Evolutionary conservation across 2,329 filamentous ascomycete species (phyloP).

Genomic region (Hypocreales sp.): DNA sequence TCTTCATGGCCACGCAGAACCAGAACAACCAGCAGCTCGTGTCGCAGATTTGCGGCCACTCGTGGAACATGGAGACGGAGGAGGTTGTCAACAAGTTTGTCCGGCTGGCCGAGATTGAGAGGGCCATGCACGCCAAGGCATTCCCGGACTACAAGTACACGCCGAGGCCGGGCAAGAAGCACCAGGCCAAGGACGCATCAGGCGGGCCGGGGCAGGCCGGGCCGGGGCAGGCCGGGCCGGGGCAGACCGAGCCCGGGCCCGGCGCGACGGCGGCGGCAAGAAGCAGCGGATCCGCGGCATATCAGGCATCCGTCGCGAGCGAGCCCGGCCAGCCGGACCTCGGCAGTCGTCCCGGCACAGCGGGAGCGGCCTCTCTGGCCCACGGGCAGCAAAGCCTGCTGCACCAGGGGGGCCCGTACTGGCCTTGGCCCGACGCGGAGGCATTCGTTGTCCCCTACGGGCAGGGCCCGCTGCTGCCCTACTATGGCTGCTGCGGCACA

Average conservation of each 20-base stretch:
- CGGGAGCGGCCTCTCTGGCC: too few relatives aligned
- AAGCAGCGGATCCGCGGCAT: background rate
- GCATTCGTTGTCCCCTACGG: background rate
- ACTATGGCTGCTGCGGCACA: background rate
- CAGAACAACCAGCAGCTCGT: conserved; percentile 90
- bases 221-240: too few relatives aligned
- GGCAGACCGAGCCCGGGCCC: too few relatives aligned
- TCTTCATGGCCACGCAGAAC: conserved; percentile 13
- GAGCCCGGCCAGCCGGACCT: too few relatives aligned
- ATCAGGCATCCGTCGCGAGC: too few relatives aligned
- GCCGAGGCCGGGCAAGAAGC: conserved; percentile 50
- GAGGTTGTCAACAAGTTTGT: conserved; percentile 62
- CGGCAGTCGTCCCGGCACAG: too few relatives aligned
- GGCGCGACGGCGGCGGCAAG: background rate
- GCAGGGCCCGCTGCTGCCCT: background rate
- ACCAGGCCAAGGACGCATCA: conserved; percentile 2
- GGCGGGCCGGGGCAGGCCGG: too few relatives aligned
- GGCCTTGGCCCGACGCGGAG: background rate
- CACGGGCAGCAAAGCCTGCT: too few relatives aligned
- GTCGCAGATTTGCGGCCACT: conserved; percentile 71
- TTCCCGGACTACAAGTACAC: conserved; percentile 92
- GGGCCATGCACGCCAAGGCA: conserved; percentile 68
- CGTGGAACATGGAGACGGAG: conserved; percentile 68
- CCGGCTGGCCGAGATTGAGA: conserved; percentile 62
- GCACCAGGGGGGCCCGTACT: too few relatives aligned